Base-by-base conservation (phyloP, 2,329 filamentous ascomycete species). In the Mariannaea sp. region DNA sequence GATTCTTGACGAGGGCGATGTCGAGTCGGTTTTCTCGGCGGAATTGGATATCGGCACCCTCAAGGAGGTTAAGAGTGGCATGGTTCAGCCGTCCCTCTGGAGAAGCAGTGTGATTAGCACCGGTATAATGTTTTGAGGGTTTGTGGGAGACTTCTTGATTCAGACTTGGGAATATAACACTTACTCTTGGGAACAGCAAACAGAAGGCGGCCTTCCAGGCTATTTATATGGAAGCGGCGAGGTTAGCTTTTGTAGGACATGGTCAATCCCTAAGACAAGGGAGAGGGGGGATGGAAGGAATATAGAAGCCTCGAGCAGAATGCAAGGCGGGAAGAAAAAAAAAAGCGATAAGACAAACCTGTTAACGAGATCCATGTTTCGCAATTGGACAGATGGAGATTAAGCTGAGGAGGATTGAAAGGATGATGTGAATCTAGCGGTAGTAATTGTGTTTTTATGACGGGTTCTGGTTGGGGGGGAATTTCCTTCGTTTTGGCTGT, bases 151-250 rank as follows among this genome's bases (percentile, higher is more conserved):
- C 5, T n/a, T n/a, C n/a, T 22, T 35, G 10, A 7, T 22, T 27
- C 14, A 17, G 27, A 4, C n/a, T 20, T 53, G 42, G 24, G n/a
- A n/a, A n/a, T 19, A 47, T 12, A 13, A 29, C 27, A 85, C 89
- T 79, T 78, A 92, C 91, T 99, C 79, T 99, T 99, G 56, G 94
- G 94, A n/a, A 99, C 90, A 57, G 94, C 94, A 71, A 99, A 97
- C 58, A 97, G 84, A 52, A 97, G 83, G 62, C 94, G 89, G 70
- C 93, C 92, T 80, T 94, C 91, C 71, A 97, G 82, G 78, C 92
- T 96, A 49, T n/a, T n/a, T n/a, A n/a, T n/a, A n/a, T 33, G 56
- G 42, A 38, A 29, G 42, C 39, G 55, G 52, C 47, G 32, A 17
- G 24, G 55, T 65, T 56, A 65, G 62, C 41, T 49, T 45, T 51